Conservation (phyloP, 106 monocot species). For the Chionographis japonica region DNA sequence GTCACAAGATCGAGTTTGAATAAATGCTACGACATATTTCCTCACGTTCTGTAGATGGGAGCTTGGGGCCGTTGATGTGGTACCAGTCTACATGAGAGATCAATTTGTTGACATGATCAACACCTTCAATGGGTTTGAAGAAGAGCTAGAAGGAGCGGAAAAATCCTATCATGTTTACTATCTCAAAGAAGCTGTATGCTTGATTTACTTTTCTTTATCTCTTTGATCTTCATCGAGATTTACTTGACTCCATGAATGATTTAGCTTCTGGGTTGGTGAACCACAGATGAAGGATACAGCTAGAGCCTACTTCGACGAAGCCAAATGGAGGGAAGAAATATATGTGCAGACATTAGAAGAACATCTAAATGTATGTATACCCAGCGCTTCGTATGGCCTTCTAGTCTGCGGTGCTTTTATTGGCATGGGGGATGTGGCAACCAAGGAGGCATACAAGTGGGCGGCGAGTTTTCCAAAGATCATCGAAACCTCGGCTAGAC, state of each 20-base stretch:
- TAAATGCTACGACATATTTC: neutral
- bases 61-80: neutral
- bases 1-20: too few species aligned
- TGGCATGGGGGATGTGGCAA: slow-evolving; percentile 1
- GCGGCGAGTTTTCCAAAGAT: neutral
- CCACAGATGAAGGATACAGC: neutral
- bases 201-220: neutral
- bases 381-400: neutral
- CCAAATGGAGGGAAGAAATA: neutral
- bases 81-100: slow-evolving; percentile 11
- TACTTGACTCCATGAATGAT: too few species aligned
- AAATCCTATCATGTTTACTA: slow-evolving; percentile 2
- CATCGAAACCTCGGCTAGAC: neutral
- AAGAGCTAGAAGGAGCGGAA: slow-evolving; percentile 4
- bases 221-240: neutral
- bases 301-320: neutral
- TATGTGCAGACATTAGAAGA: neutral
- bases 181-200: slow-evolving; percentile 7
- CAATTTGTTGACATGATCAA: neutral
- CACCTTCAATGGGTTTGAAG: slow-evolving; percentile 4
- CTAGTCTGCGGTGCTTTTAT: neutral
- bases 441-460: slow-evolving; percentile 13
- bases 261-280: neutral
- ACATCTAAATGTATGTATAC: neutral
- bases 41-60: slow-evolving; percentile 19